phyloP scores from a whole-genome alignment of 2,329 filamentous ascomycete species.

The Colletotrichum zoysiae region DNA sequence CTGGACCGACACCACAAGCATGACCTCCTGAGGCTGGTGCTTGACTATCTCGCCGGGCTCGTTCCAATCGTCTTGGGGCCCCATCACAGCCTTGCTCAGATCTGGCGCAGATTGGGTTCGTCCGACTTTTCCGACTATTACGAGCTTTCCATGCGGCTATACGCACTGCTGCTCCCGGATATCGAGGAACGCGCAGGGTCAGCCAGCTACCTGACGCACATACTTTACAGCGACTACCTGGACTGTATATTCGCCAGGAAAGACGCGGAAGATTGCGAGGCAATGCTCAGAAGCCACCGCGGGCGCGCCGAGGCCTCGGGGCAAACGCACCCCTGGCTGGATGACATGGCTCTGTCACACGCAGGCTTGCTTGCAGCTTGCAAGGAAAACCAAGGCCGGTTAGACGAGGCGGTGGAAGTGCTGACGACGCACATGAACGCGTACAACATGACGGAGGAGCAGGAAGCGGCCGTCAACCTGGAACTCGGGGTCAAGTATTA shows the following conservation, averaged over 20 bases:
- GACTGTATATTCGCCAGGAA: constrained; percentile 49
- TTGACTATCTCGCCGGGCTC: constrained; percentile 49
- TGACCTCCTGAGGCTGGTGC: constrained; percentile 50
- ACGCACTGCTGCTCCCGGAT: constrained; percentile 48
- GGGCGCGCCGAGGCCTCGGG: constrained; percentile 48
- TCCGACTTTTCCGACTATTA: constrained; percentile 51
- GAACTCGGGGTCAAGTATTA: constrained; percentile 51
- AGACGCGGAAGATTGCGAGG: constrained; percentile 47
- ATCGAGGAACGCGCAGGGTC: constrained; percentile 50
- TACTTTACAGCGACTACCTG: constrained; percentile 52
- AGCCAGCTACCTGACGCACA: constrained; percentile 50
- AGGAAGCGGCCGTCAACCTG: constrained; percentile 49
- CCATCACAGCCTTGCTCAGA: constrained; percentile 48
- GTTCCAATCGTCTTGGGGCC: constrained; percentile 49
- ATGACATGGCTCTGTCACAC: constrained; percentile 50
- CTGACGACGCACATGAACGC: constrained; percentile 47
- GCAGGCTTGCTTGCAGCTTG: constrained; percentile 48
- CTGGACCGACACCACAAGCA: constrained; percentile 51
- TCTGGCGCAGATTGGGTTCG: constrained; percentile 50
- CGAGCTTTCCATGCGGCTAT: constrained; percentile 49
- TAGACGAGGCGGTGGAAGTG: constrained; percentile 49
- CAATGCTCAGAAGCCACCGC: constrained; percentile 48
- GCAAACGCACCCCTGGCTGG: constrained; percentile 48
- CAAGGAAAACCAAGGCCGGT: constrained; percentile 48
- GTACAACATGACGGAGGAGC: constrained; percentile 49